These are phyloP conservation scores for Mycena crocata DNA, from an alignment of 768 basidiomycete genomes.

Conservation along the genomic window DNA sequence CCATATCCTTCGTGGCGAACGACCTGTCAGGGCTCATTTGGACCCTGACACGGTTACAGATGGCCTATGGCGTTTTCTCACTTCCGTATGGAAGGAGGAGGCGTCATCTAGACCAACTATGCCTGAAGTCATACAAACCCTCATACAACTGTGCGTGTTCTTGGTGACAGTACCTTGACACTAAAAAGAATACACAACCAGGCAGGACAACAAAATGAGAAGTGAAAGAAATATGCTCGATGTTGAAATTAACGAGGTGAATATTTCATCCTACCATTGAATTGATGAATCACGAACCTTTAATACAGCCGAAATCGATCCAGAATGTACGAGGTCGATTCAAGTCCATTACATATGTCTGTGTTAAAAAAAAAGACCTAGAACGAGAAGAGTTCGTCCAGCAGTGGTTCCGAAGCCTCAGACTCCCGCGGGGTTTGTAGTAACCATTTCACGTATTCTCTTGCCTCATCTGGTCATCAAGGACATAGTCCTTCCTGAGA, in stretches of 20 bases:
- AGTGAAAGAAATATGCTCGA: not conserved
- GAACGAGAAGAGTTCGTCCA: not conserved
- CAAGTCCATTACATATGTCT: not conserved
- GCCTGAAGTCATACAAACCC: not conserved
- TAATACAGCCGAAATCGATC: not conserved
- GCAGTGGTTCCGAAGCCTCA: constrained; percentile 5
- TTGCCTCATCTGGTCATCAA: not conserved
- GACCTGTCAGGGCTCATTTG: not conserved
- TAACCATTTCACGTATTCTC: not conserved
- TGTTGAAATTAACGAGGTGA: not conserved
- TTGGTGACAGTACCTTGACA: not conserved
- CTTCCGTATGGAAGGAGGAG: constrained; percentile 2
- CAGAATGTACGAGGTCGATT: not conserved
- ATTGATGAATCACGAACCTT: too few relatives aligned
- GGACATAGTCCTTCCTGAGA: not conserved
- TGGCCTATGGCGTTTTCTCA: constrained; percentile 8
- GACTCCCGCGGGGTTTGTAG: constrained; percentile 3
- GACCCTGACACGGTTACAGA: not conserved
- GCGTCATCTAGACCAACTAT: constrained; percentile 8
- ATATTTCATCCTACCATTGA: not conserved
- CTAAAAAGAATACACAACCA: not conserved
- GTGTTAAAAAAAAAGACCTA: not conserved
- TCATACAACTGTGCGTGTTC: constrained; percentile 2
- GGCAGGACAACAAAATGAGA: not conserved
- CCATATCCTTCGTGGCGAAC: constrained; percentile 15